Base-by-base conservation (phyloP, 176 grass and related monocot genomes). In the Carex cristatella region DNA sequence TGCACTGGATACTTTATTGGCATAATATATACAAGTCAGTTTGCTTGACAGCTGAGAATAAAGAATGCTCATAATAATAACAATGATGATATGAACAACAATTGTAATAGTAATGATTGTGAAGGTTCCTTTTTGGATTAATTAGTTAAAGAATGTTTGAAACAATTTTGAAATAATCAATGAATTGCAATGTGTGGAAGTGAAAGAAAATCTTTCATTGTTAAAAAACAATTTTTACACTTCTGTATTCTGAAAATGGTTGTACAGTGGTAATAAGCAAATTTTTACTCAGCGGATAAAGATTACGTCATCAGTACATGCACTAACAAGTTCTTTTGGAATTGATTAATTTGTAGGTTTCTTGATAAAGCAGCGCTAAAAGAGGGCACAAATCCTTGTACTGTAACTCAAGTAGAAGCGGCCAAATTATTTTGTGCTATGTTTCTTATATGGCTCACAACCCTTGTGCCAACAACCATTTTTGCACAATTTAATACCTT, bases 401-500 rank as follows among this genome's bases (percentile, higher is more conserved):
- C 90, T 12, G 86, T 94, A 85, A 94, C 93, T 0, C 88, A 92
- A 86, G 90, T 94, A 23, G 90, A 94, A 81, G 88, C 91, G 68
- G 84, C 87, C 67, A 92, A 94, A 84, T 89, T 94, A 15, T 81
- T 94, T 18, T 2, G 33, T 1, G 81, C 87, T 2, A 92, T 94
- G 93, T 72, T 81, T 66, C 55, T 90, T 60, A 67, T 94, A 7
- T 94, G 93, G 93, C 30, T 94, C 42, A 40, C 79, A 75, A 92
- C 93, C 54, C 86, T 94, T 32, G 53, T 94, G 79, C 93, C 93
- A 2, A 84, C 86, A 86, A 94, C 93, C 69, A 85, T 94, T 75
- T 92, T 85, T 85, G 90, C 93, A 3, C 92, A 94, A 66, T 81
- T 86, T 46, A 94, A 94, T 86, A 94, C 93, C 4, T 90, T 94